A percentile compares a stretch with the other conserved stretches of the same genome.
Conservation (phyloP, 1,284 basidiomycete genomes). For the Tetrapyrgos nigripes region DNA sequence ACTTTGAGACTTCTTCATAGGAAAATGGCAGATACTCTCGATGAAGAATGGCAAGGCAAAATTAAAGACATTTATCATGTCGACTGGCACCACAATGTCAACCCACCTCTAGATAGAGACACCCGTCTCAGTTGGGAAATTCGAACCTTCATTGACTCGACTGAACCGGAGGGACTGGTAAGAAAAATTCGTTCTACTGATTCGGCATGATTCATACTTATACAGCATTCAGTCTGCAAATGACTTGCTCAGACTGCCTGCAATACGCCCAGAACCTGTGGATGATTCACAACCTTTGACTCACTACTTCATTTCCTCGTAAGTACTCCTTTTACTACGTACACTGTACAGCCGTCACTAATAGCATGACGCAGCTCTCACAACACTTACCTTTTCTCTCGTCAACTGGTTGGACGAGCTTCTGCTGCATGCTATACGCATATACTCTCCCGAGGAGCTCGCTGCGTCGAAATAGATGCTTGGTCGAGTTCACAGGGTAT, state of each 20-base stretch:
- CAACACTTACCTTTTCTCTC: conserved; percentile 68
- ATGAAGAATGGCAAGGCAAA: conserved; percentile 1
- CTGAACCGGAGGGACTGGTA: conserved; percentile 35
- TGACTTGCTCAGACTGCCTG: conserved; percentile 42
- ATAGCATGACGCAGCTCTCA: conserved; percentile 51
- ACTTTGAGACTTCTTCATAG: neutral
- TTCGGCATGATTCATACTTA: neutral
- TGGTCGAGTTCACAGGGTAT: conserved; percentile 59
- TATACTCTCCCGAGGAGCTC: conserved; percentile 57
- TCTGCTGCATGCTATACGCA: conserved; percentile 63
- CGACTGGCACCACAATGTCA: conserved; percentile 11
- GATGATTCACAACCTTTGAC: conserved; percentile 55
- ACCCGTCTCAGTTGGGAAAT: conserved; percentile 32
- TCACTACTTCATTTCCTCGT: conserved; percentile 67
- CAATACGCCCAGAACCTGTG: conserved; percentile 39
- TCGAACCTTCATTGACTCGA: conserved; percentile 31
- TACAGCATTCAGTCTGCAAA: conserved; percentile 37
- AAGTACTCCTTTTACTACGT: conserved; percentile 25
- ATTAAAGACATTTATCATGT: conserved; percentile 4
- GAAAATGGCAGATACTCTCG: neutral
- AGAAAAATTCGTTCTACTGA: neutral
- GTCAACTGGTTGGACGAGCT: conserved; percentile 63
- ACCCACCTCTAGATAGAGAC: conserved; percentile 4
- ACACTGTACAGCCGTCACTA: neutral
- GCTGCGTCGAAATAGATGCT: conserved; percentile 76